phyloP scores from a whole-genome alignment of 1,139 yeast species.

The Pneumocystis oryctolagi region DNA sequence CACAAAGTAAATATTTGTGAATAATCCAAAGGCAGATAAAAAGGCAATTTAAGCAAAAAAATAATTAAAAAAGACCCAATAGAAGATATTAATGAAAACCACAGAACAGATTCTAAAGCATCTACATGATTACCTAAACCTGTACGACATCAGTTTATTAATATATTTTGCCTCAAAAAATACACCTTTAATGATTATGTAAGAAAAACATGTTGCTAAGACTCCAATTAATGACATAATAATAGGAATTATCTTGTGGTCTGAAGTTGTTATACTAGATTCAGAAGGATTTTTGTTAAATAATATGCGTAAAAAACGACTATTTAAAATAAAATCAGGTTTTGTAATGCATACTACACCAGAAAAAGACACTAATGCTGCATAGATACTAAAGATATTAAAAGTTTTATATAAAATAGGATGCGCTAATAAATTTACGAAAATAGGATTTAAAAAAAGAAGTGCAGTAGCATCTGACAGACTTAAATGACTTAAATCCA shows the following conservation, averaged over 20 bases:
- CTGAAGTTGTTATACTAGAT: not conserved
- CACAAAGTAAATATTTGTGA: conserved; percentile 53
- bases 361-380: conserved; percentile 50
- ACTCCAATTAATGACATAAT: conserved; percentile 55
- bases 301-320: not conserved
- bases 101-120: conserved; percentile 63
- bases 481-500: conserved; percentile 55
- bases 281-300: not conserved
- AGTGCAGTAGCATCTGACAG: conserved; percentile 70
- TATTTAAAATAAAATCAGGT: conserved; percentile 29
- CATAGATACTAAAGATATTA: conserved; percentile 48
- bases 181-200: conserved; percentile 46
- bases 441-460: conserved; percentile 62
- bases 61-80: conserved; percentile 43
- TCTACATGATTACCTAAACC: conserved; percentile 61
- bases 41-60: conserved; percentile 42
- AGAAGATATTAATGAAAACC: conserved; percentile 50
- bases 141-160: not conserved
- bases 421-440: conserved; percentile 65
- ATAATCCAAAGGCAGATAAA: conserved; percentile 43
- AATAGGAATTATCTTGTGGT: conserved; percentile 33
- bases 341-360: conserved; percentile 76
- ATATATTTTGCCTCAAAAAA: not conserved
- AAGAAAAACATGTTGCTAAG: conserved; percentile 54
- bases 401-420: conserved; percentile 51